Conservation (phyloP, 345 rosid species). For the Cardamine occulta region DNA sequence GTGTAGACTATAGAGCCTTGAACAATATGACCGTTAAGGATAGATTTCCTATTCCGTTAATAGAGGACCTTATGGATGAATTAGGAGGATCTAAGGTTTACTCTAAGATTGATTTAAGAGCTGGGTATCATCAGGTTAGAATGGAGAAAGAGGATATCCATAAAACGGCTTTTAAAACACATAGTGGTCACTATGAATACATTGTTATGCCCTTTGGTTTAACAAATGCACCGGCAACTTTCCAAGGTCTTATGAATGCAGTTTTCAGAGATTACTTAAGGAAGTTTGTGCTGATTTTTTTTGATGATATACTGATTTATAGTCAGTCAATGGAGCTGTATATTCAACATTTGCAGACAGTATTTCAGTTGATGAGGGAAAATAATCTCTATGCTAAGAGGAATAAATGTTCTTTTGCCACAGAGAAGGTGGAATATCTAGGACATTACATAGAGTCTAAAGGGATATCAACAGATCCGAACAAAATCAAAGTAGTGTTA, state of each 20-base stretch:
- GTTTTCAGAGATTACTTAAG: accelerated
- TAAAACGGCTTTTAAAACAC: background rate
- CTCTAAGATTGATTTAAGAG: background rate
- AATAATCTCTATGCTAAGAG: too few relatives aligned
- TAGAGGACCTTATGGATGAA: background rate
- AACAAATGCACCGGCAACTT: accelerated
- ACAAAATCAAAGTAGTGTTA: too few relatives aligned
- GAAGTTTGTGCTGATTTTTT: background rate
- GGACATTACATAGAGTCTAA: too few relatives aligned
- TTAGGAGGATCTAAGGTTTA: accelerated
- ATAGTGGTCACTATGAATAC: background rate
- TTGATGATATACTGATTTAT: background rate
- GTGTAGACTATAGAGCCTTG: background rate
- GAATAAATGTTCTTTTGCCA: too few relatives aligned
- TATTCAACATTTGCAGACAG: too few relatives aligned
- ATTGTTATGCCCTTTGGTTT: background rate
- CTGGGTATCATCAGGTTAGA: background rate
- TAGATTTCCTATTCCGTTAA: background rate
- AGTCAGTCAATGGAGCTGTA: background rate
- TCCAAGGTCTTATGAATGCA: accelerated
- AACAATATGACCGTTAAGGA: too few relatives aligned
- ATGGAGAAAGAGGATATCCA: accelerated
- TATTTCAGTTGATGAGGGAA: too few relatives aligned
- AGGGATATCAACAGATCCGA: too few relatives aligned
- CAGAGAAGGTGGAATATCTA: too few relatives aligned